Percentiles rank a stretch among this genome's conserved stretches.
phyloP scores from a whole-genome alignment of 768 basidiomycete species.

The Naganishia onofrii region DNA sequence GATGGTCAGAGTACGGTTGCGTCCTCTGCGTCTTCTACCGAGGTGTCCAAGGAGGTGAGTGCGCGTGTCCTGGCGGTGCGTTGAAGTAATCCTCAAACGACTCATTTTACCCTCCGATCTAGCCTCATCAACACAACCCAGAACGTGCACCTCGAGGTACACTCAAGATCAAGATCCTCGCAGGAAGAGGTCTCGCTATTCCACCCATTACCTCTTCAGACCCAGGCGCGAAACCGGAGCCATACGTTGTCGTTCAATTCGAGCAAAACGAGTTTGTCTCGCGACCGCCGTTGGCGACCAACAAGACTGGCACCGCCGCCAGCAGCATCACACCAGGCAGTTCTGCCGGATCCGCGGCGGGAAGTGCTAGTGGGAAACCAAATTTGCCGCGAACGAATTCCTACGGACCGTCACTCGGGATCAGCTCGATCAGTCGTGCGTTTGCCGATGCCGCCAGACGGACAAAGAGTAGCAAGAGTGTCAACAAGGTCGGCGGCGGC shows the following conservation, averaged over 20 bases:
- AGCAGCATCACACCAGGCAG: not conserved
- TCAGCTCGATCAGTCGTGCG: conserved; percentile 48
- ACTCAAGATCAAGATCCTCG: conserved; percentile 93
- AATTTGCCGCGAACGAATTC: conserved; percentile 27
- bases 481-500: not conserved
- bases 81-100: too few species aligned
- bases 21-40: not conserved
- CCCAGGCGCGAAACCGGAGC: conserved; percentile 39
- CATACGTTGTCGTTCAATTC: conserved; percentile 93
- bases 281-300: conserved; percentile 53
- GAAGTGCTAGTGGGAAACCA: conserved; percentile 6
- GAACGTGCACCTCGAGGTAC: conserved; percentile 57
- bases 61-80: too few species aligned
- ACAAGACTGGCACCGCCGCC: too few species aligned
- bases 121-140: conserved; percentile 24
- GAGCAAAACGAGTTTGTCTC: conserved; percentile 98
- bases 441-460: conserved; percentile 51
- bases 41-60: not conserved
- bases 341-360: not conserved
- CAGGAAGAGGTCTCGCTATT: conserved; percentile 78
- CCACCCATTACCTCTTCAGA: conserved; percentile 60
- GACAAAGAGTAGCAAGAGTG: conserved; percentile 32
- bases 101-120: too few species aligned
- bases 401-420: conserved; percentile 42
- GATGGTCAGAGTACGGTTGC: not conserved